Conservation (phyloP, 805 yeast species). For the Starmerella lactis-condensi region DNA sequence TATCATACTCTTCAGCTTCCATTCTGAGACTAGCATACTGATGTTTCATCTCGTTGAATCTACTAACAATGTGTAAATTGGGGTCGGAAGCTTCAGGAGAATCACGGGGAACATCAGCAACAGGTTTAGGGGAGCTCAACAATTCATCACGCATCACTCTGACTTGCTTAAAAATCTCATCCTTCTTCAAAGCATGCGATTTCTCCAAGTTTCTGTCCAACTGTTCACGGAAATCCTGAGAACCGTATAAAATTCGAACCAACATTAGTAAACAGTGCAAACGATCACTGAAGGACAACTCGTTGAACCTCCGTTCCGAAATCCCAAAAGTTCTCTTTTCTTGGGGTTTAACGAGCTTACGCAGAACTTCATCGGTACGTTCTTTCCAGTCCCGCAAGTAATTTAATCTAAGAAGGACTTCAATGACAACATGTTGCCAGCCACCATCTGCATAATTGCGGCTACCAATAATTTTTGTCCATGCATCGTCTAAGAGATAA, state of each 20-base stretch:
- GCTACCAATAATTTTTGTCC: conserved; percentile 62
- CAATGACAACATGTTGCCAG: conserved; percentile 66
- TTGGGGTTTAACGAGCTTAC: conserved; percentile 6
- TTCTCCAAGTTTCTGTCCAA: conserved; percentile 55
- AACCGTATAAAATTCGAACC: conserved; percentile 41
- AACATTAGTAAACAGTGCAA: conserved; percentile 42
- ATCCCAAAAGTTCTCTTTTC: conserved; percentile 30
- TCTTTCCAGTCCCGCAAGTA: conserved; percentile 34
- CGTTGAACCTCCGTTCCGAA: conserved; percentile 38
- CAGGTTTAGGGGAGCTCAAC: conserved; percentile 2
- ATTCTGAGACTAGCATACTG: conserved; percentile 24
- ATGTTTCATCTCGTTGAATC: conserved; percentile 10
- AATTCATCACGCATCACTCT: conserved; percentile 36
- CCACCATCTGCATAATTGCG: conserved; percentile 66
- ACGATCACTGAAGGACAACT: conserved; percentile 35
- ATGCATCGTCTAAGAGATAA: conserved; percentile 19
- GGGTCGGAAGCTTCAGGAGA: not conserved
- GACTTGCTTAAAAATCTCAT: conserved; percentile 41
- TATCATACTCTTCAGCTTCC: conserved; percentile 25
- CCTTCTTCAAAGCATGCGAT: conserved; percentile 42
- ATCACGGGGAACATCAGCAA: not conserved
- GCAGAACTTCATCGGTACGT: conserved; percentile 9
- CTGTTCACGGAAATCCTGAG: conserved; percentile 39
- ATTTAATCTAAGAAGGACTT: conserved; percentile 45
- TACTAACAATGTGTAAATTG: conserved; percentile 17